These are phyloP conservation scores for Luvunga scandens DNA, from an alignment of 345 rosid genomes.

Conservation along the genomic window DNA sequence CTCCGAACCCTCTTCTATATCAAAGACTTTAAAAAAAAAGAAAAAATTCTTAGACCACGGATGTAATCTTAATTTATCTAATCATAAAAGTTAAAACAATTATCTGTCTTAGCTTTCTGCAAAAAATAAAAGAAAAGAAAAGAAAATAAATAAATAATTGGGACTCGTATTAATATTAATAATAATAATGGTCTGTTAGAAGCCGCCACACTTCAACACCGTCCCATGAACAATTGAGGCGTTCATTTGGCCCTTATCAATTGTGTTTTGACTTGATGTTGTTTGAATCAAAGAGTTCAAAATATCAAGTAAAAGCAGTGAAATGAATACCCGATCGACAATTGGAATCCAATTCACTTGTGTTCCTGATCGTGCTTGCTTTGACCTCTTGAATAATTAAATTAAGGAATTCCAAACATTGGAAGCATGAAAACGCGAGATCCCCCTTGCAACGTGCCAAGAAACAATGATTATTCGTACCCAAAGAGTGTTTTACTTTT, in stretches of 20 bases:
- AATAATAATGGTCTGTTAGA: neutral
- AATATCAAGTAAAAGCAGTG: neutral
- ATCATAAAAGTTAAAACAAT: too few species aligned
- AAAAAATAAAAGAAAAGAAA: too few species aligned
- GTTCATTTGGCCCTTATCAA: neutral
- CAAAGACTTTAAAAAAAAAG: too few species aligned
- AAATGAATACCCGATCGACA: neutral
- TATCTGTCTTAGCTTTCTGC: neutral
- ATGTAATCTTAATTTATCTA: neutral
- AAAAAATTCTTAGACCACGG: neutral
- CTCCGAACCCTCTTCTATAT: neutral
- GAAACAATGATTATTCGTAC: neutral
- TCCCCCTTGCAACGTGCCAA: neutral
- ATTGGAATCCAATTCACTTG: neutral
- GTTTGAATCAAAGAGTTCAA: neutral
- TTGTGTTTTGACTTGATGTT: neutral
- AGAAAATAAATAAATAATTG: too few species aligned
- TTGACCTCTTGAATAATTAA: neutral
- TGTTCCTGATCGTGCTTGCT: constrained; percentile 5
- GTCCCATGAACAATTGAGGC: neutral
- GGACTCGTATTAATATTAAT: neutral
- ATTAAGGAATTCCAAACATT: neutral
- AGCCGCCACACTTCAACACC: neutral
- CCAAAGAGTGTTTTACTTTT: neutral
- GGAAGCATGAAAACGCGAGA: neutral